These are phyloP conservation scores for Pythium scleroteichum DNA, from an alignment of 352 stramenopile genomes.

Conservation along the genomic window DNA sequence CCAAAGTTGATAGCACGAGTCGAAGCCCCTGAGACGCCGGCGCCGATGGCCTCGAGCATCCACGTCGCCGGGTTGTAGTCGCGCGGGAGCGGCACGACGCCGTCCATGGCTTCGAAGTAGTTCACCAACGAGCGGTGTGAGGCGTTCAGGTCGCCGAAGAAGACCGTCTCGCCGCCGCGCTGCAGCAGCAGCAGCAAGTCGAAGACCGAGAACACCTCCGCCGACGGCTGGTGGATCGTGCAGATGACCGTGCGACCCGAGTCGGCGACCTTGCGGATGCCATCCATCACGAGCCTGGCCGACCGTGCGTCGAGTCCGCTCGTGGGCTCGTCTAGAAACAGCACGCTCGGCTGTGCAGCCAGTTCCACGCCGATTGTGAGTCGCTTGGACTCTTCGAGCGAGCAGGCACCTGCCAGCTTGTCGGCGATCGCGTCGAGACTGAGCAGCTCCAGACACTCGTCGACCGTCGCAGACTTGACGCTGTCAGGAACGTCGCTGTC, in stretches of 20 bases:
- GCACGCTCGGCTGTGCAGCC: conserved; percentile 29
- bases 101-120: conserved; percentile 6
- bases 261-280: conserved; percentile 68
- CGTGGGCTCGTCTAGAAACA: conserved; percentile 32
- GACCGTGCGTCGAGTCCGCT: conserved; percentile 23
- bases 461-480: conserved; percentile 20
- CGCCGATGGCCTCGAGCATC: conserved; percentile 42
- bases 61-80: conserved; percentile 54
- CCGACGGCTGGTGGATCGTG: conserved; percentile 30
- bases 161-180: conserved; percentile 47
- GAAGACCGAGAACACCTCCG: conserved; percentile 19
- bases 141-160: conserved; percentile 6
- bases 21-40: conserved; percentile 27
- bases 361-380: conserved; percentile 36
- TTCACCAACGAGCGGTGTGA: not conserved
- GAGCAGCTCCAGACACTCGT: conserved; percentile 77
- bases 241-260: conserved; percentile 80
- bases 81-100: not conserved
- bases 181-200: conserved; percentile 72
- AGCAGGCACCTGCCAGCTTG: conserved; percentile 19
- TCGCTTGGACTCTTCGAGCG: conserved; percentile 31
- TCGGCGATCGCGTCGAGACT: conserved; percentile 48
- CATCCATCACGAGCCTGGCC: conserved; percentile 45
- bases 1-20: conserved; percentile 9
- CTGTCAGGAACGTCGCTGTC: conserved; percentile 14